These are phyloP conservation scores for Hermanozyma aechmeae DNA, from an alignment of 805 yeast genomes.

Conservation along the genomic window DNA sequence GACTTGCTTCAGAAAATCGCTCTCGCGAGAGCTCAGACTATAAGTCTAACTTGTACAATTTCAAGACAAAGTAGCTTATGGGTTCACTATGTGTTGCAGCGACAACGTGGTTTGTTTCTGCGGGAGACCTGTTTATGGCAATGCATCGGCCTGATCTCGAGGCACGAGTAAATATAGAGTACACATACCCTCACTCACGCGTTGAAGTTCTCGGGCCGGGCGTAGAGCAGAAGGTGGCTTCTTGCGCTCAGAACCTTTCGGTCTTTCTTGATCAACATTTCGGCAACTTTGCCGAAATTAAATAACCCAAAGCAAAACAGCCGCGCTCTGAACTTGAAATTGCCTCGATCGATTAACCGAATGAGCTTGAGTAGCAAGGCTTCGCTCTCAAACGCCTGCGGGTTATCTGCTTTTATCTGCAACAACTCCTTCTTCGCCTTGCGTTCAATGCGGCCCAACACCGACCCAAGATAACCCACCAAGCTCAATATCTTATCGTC, in stretches of 20 bases:
- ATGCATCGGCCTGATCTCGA: too few species aligned
- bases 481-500: constrained; percentile 19
- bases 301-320: constrained; percentile 54
- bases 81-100: too few species aligned
- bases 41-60: too few species aligned
- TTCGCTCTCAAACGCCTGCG: constrained; percentile 46
- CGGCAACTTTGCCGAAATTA: constrained; percentile 44
- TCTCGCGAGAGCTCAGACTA: too few species aligned
- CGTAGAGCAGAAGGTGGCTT: too few species aligned
- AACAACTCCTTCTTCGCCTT: constrained; percentile 51
- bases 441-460: constrained; percentile 35
- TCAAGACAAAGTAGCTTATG: too few species aligned
- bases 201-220: too few species aligned
- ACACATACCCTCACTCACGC: too few species aligned
- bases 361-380: constrained; percentile 43
- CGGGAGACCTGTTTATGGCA: too few species aligned
- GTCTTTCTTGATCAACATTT: constrained; percentile 39
- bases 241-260: constrained; percentile 14
- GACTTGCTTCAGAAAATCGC: too few species aligned
- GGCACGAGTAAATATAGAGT: too few species aligned
- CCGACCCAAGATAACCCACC: constrained; percentile 44
- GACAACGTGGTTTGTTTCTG: too few species aligned
- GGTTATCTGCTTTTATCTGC: constrained; percentile 39
- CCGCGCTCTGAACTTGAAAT: constrained; percentile 55
- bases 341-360: constrained; percentile 44